Evolutionary conservation across 441 rosid species (phyloP).

Genomic region (Erodium trifolium): DNA sequence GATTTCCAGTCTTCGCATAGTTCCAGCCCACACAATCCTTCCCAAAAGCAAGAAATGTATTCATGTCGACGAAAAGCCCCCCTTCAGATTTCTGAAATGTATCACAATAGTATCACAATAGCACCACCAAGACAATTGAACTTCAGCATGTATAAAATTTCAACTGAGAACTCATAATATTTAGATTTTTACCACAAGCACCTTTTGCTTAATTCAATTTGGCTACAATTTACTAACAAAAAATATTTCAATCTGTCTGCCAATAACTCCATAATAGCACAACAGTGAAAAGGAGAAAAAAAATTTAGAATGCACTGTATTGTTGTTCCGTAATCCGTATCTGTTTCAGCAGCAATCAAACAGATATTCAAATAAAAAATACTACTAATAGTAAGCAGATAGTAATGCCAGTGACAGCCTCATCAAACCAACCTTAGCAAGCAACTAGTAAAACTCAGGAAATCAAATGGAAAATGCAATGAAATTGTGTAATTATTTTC

Average conservation of each 20-base stretch:
- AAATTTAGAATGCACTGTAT: not conserved
- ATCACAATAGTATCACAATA: conserved; percentile 23
- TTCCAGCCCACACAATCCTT: conserved; percentile 80
- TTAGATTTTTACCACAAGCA: not conserved
- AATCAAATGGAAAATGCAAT: not conserved
- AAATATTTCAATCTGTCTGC: not conserved
- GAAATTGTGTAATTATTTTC: not conserved
- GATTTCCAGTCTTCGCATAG: conserved; percentile 73
- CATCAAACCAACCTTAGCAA: not conserved
- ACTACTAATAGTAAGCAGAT: not conserved
- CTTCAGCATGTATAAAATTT: not conserved
- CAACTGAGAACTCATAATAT: not conserved
- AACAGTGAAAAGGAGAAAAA: not conserved
- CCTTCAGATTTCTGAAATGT: conserved; percentile 74
- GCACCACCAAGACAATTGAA: conserved; percentile 3
- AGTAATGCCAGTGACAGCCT: not conserved
- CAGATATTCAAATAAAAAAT: not conserved
- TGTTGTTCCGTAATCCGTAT: not conserved
- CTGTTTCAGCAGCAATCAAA: not conserved
- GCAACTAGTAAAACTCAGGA: not conserved
- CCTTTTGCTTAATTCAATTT: not conserved
- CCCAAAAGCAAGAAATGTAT: conserved; percentile 84
- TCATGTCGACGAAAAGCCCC: conserved; percentile 83
- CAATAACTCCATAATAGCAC: not conserved
- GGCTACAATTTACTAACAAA: not conserved